Evolutionary conservation across 257 asterid species (phyloP), one percentile per base, ranked within the genome.

Genomic region (Petrea volubilis): DNA sequence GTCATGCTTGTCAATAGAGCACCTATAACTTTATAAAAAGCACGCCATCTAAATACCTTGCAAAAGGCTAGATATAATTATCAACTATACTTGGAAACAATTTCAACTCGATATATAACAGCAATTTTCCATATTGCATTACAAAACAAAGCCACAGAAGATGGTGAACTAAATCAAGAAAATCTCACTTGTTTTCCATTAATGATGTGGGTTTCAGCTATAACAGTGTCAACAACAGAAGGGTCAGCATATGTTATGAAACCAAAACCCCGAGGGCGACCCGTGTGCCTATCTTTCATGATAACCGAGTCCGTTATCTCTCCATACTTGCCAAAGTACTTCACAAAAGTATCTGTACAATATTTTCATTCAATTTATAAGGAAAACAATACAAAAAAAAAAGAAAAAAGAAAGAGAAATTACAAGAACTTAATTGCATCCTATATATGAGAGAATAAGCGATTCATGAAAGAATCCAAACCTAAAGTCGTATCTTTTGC

Each of bases 211-310:
- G 88, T 90, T 74, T 91, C 99, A 47, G 93, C 84, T 9, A 89
- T 91, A 77, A 94, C 98, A 46, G 90, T 84, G 82, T 91, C 97
- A 7, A 92, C 99, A 58, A 90, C 97, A 3, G 77, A 33, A 1
- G 97, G 93, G 71, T 89, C 93, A 0, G 92, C 97, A 56, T 85
- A 94, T 3, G 99, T 91, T 33, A 91, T 91, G 80, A 94, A 94
- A 50, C 99, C 97, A 31, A 94, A 94, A 23, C 99, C 99, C 75
- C 99, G 77, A 1, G 97, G 99, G 17, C 97, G 90, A 27, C 99
- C 95, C 2, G 99, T 91, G 73, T 82, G 85, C 65, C 96, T 83
- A 72, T 94, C 97, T 72, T 89, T 94, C 97, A 94, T 91, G 71
- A 94, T 94, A 47, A 94, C 99, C 21, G 97, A 94, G 78, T 94